Base-by-base conservation (phyloP, 1,139 yeast genomes). In the Starmera stellimalicola region DNA sequence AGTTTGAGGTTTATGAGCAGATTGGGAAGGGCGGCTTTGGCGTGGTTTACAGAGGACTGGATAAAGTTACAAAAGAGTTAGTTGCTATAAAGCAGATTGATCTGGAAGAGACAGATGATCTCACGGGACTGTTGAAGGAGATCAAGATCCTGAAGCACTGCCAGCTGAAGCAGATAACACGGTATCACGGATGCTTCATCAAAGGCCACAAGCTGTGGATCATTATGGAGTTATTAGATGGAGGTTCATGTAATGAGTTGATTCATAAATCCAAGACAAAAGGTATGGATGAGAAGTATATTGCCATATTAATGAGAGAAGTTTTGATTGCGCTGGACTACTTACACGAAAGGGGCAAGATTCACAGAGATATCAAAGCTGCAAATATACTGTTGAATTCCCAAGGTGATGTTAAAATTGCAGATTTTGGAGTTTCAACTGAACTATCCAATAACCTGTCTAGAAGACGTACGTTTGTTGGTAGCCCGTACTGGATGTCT, bases 401-500 rank as follows among this genome's bases (percentile, higher is more conserved):
- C 11, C 53, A 57, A 7, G 95, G 95, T 0, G 77, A 71, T n/a
- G 91, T 88, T 18, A 91, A 91, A 51, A 67, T 91, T 35, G 95
- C 96, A 3, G 99, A 93, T 57, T 91, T 91, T 60, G 99, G 98
- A 2, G 94, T 91, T 4, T 93, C 96, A 1, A 83, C 88, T 15
- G 95, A 80, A 58, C 70, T 78, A 35, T 81, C 87, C 20, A 83
- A 75, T 48, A 84, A 77, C 56, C 68, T 82, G 55, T 83, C 80
- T 33, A 71, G 77, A 37, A 54, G 95, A 43, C 79, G 82, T 47
- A 91, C 98, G 0, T 91, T 94, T 50, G 98, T 91, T 7, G 98
- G 99, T 0, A 91, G 98, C 0, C 98, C 99, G 1, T 91, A 88
- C 54, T 91, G 97, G 93, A 93, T 93, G 98, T 94, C 97, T 0